Evolutionary conservation across 2,329 filamentous ascomycete species (phyloP), one percentile per base, ranked within the genome.

Genomic region (Pseudovirgaria hyperparasitica): DNA sequence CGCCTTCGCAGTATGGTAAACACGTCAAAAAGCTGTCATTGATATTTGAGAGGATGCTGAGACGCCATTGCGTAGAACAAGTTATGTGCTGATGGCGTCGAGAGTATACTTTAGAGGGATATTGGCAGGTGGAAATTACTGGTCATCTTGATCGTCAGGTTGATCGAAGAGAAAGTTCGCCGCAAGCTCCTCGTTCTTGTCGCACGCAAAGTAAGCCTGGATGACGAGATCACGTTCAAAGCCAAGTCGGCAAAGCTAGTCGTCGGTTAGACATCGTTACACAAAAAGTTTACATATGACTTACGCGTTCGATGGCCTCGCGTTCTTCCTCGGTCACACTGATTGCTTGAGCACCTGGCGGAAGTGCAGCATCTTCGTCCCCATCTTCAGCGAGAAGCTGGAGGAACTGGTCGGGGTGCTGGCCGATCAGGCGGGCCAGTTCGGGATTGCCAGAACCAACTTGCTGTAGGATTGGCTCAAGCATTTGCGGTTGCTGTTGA

Each of bases 91-190:
- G n/a, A n/a, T n/a, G n/a, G n/a, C n/a, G n/a, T n/a, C n/a, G n/a
- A n/a, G n/a, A n/a, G n/a, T n/a, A n/a, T n/a, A n/a, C n/a, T n/a
- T n/a, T n/a, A n/a, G n/a, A 20, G 22, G 12, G 18, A 20, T 23
- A 21, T 16, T n/a, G n/a, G n/a, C n/a, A n/a, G n/a, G n/a, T n/a
- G n/a, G n/a, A n/a, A n/a, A n/a, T 23, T 34, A 55, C 42, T 55
- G 46, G 26, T 63, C 58, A 31, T 79, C 75, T 19, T 82, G 77
- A 25, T 94, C 86, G 35, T 92, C 85, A 7, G 86, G 86, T 60
- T 96, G 85, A 45, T 98, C 90, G 50, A 98, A 98, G 33, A 98
- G 67, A 58, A 94, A 96, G 60, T 98, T 98, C 38, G 90, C 90
- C 1, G 90, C 90, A 27, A 98, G 68, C 58, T 98, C 90, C 60